Base-by-base conservation (phyloP, 2,329 filamentous ascomycete genomes). In the Diplodia seriata region DNA sequence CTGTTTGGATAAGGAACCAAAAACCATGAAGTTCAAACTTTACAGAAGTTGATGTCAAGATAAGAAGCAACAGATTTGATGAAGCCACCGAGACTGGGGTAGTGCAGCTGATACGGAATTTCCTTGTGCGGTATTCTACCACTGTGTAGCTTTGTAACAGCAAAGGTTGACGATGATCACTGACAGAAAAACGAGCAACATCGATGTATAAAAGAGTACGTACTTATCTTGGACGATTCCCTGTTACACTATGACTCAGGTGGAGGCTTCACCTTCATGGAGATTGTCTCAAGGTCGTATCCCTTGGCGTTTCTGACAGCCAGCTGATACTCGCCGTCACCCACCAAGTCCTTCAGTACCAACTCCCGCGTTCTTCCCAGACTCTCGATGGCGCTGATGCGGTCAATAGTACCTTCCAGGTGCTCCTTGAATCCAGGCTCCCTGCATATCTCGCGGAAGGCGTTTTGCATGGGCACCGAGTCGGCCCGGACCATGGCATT, bases 391-490 rank as follows among this genome's bases (percentile, higher is more conserved):
- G 91, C 92, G 20, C 84, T 81, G 70, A 97, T 97, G 38, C 93
- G 86, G 70, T 93, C 85, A 50, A 95, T 80, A 0, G 93, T 97
- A 8, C 85, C 87, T 69, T 94, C 87, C 31, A 97, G 81, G 76
- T 92, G 89, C 70, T 92, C 83, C n/a, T 91, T 87, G 77, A 97
- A 97, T 14, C 90, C 90, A 11, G 87, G 85, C 72, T 89, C 78
- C 2, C 81, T 78, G 75, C 92, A 95, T 23, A 97, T 93, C 74
- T 92, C 87, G 62, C 87, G 85, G 78, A 97, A 94, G 0, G 94
- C 93, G 57, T 87, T 87, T 78, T 95, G 91, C 94, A 97, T 97
- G 0, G 93, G 93, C 43, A 97, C 93, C 3, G 90, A 94, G 76
- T 94, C 93, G 4, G 49, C 59, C 29, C 93, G 87, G 11, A 97